These are phyloP conservation scores for Kazachstania psychrophila DNA, from an alignment of 805 yeast genomes.

Conservation along the genomic window DNA sequence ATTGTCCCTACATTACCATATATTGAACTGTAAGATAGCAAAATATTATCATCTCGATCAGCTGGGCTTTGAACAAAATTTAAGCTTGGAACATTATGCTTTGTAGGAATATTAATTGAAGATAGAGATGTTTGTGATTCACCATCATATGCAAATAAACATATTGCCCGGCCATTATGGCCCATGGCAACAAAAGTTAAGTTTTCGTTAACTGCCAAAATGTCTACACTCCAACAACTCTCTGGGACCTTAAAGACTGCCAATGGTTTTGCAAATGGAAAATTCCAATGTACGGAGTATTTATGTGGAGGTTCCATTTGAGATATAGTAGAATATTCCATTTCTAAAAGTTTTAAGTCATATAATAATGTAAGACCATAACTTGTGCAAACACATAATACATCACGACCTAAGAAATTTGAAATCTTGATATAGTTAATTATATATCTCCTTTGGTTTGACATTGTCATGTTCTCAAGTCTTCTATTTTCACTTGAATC, in stretches of 20 bases:
- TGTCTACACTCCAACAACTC: conserved; percentile 23
- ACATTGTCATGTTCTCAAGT: too few species aligned
- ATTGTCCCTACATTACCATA: conserved; percentile 17
- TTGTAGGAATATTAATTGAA: conserved; percentile 8
- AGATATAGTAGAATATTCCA: too few species aligned
- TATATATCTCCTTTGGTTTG: too few species aligned
- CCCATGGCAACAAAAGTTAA: conserved; percentile 15
- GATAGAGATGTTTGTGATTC: not conserved
- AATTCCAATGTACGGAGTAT: too few species aligned
- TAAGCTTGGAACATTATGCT: conserved; percentile 15
- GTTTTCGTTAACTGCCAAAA: conserved; percentile 2
- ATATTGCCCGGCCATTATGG: conserved; percentile 17
- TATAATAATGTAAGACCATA: conserved; percentile 43
- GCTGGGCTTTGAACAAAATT: conserved; percentile 10
- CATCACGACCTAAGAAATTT: conserved; percentile 32
- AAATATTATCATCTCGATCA: conserved; percentile 8
- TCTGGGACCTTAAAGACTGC: conserved; percentile 8
- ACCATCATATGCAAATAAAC: conserved; percentile 10
- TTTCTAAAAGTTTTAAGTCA: conserved; percentile 20
- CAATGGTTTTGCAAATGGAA: conserved; percentile 5
- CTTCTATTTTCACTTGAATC: too few species aligned
- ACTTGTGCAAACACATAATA: conserved; percentile 43
- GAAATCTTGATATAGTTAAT: conserved; percentile 41
- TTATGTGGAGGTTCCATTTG: too few species aligned
- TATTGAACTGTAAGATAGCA: conserved; percentile 13